A percentile compares a stretch with the other conserved stretches of the same genome.
phyloP scores from a whole-genome alignment of 2,329 filamentous ascomycete genomes.

The Calonectria hawksworthii region DNA sequence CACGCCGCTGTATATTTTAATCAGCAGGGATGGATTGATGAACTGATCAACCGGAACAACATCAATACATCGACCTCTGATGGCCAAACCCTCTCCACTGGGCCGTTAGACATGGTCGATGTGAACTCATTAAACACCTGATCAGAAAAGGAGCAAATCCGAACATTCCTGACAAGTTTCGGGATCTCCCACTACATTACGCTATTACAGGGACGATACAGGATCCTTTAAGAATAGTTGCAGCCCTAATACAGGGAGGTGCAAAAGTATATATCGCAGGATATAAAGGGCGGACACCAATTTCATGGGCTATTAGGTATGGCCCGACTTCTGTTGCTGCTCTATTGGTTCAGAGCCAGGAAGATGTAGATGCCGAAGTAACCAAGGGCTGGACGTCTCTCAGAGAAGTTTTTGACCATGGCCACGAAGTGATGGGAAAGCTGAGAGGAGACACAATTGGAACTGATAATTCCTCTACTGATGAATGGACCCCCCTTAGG shows the following conservation, averaged over 20 bases:
- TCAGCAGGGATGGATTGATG: not conserved
- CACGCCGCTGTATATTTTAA: not conserved
- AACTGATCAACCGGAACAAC: not conserved
- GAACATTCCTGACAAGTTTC: not conserved
- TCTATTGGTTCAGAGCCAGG: not conserved
- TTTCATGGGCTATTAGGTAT: not conserved
- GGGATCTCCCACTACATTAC: not conserved
- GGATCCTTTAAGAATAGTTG: not conserved
- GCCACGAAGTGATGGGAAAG: not conserved
- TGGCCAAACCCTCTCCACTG: not conserved
- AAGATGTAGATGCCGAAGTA: not conserved
- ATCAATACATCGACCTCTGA: not conserved
- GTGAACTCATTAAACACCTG: not conserved
- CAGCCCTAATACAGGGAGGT: not conserved
- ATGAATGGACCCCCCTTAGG: not conserved
- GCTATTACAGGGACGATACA: not conserved
- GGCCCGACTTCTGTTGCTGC: not conserved
- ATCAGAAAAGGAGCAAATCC: not conserved
- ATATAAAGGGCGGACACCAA: not conserved
- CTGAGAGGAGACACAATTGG: not conserved
- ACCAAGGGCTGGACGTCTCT: not conserved
- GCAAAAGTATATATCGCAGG: not conserved
- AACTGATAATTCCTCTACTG: not conserved
- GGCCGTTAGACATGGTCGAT: not conserved
- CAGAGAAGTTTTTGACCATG: not conserved